phyloP scores from a whole-genome alignment of 2,329 filamentous ascomycete genomes.

The Penicillium decumbens region DNA sequence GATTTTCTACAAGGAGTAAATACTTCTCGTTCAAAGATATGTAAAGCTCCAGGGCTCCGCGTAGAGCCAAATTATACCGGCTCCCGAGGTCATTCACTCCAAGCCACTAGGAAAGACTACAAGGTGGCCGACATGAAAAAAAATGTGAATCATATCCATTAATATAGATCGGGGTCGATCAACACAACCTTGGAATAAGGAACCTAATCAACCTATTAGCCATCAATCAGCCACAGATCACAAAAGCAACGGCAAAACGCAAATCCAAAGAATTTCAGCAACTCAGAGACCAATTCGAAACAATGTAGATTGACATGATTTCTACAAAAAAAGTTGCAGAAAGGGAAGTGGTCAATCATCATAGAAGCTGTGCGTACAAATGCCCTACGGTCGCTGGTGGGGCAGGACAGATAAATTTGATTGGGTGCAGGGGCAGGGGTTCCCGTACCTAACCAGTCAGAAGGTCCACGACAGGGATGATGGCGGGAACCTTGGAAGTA shows the following conservation, averaged over 20 bases:
- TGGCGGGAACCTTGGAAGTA: neutral
- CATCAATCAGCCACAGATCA: constrained; percentile 1
- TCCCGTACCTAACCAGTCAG: constrained; percentile 6
- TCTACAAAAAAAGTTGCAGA: constrained; percentile 16
- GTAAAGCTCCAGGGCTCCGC: no score
- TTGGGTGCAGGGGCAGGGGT: neutral
- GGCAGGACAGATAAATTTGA: neutral
- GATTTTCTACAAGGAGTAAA: no score
- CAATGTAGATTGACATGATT: constrained; percentile 15
- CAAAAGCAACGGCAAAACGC: neutral
- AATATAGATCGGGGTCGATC: no score
- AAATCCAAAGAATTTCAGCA: neutral
- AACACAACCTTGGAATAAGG: neutral
- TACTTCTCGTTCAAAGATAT: no score
- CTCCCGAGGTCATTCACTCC: no score
- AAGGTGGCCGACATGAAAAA: no score
- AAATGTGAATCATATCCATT: no score
- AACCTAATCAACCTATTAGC: neutral
- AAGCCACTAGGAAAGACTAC: no score
- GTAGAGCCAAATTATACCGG: no score
- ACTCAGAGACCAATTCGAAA: constrained; percentile 18
- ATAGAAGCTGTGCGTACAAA: constrained; percentile 2
- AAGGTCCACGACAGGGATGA: neutral
- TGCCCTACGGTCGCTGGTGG: neutral
- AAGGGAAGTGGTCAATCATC: constrained; percentile 19